These are phyloP conservation scores for Candida mesenterica DNA, from an alignment of 1,139 yeast genomes.

Conservation along the genomic window DNA sequence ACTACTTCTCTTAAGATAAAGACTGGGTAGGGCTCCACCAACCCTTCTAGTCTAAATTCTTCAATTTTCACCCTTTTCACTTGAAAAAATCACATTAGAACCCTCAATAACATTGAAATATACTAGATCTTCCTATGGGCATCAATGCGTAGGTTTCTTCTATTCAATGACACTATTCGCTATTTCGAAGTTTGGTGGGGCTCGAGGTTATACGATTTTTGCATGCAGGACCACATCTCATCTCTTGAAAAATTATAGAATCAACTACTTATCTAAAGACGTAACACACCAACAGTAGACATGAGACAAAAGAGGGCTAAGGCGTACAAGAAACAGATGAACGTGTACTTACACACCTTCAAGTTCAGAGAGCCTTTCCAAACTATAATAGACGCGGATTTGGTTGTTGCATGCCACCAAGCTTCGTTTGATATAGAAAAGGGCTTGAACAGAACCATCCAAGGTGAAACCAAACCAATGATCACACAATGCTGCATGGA, in stretches of 20 bases:
- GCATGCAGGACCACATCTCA: too few species aligned
- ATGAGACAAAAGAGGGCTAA: constrained; percentile 98
- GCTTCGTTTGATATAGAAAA: constrained; percentile 71
- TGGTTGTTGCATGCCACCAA: constrained; percentile 62
- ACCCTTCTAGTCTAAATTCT: too few species aligned
- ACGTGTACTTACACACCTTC: constrained; percentile 77
- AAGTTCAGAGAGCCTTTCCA: constrained; percentile 95
- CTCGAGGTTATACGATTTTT: too few species aligned
- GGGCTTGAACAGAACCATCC: constrained; percentile 80
- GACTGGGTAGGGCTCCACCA: too few species aligned
- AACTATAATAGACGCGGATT: constrained; percentile 77
- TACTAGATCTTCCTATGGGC: too few species aligned
- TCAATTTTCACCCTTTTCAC: too few species aligned
- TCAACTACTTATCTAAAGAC: not conserved
- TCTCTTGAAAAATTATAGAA: constrained; percentile 1
- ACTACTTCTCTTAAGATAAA: too few species aligned
- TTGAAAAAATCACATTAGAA: too few species aligned
- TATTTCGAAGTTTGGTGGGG: too few species aligned
- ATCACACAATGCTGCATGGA: constrained; percentile 96
- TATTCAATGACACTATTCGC: too few species aligned
- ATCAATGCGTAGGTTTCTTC: too few species aligned
- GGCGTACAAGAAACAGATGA: constrained; percentile 89
- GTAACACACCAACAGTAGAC: constrained; percentile 1
- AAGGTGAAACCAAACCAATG: constrained; percentile 87
- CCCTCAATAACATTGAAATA: too few species aligned